Conservation (phyloP, 2,329 filamentous ascomycete genomes). For the Penicillium vulpinum region DNA sequence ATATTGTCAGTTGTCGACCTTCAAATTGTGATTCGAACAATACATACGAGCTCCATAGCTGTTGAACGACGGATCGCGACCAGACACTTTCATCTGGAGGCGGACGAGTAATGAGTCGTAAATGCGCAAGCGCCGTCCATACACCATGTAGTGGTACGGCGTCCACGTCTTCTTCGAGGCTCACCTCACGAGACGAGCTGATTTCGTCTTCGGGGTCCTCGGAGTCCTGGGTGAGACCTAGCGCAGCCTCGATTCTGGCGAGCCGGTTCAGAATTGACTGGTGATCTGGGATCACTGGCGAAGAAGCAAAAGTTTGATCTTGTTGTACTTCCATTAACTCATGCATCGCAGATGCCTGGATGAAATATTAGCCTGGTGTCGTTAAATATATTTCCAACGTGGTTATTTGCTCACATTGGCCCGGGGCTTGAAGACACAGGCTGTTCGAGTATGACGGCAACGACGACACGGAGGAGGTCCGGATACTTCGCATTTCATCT, state of each 20-base stretch:
- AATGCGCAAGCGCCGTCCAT: conserved; percentile 25
- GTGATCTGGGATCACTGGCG: conserved; percentile 13
- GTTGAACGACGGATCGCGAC: conserved; percentile 26
- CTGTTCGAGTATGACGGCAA: conserved; percentile 24
- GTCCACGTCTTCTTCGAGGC: conserved; percentile 15
- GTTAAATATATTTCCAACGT: neutral
- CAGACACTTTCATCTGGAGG: conserved; percentile 23
- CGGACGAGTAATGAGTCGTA: conserved; percentile 25
- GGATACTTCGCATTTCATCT: conserved; percentile 35
- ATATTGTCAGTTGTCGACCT: neutral
- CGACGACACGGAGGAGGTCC: conserved; percentile 31
- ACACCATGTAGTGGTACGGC: conserved; percentile 17
- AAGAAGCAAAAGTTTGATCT: conserved; percentile 1
- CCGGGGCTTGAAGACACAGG: conserved; percentile 32
- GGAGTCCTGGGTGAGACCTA: conserved; percentile 21
- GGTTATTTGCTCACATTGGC: conserved; percentile 25
- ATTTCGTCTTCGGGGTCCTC: conserved; percentile 5
- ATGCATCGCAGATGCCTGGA: conserved; percentile 29
- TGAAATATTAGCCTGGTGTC: neutral
- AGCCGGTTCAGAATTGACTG: conserved; percentile 26
- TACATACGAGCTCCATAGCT: conserved; percentile 30
- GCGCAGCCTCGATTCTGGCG: conserved; percentile 26
- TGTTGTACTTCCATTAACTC: conserved; percentile 17
- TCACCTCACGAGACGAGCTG: conserved; percentile 6
- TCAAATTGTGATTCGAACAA: neutral